Evolutionary conservation across 257 asterid genomes (phyloP), one percentile per base, ranked within the genome.

Genomic region (Lithospermum erythrorhizon): DNA sequence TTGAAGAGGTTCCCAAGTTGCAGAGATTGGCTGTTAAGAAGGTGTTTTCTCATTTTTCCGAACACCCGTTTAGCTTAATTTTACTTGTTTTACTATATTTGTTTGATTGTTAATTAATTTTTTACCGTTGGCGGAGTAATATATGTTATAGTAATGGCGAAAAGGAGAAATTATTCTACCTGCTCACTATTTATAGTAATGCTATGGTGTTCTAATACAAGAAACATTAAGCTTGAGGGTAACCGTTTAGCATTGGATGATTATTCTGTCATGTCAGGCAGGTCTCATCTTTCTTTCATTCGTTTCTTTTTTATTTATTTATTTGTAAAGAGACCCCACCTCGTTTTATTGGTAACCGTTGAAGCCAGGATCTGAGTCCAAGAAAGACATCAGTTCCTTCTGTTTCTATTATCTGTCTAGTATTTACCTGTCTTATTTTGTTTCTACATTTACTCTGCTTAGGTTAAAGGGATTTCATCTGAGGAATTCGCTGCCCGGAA

Each of bases 401-500:
- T 41, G 49, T 41, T 3, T 11, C 18, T 14, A 11, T 8, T 41
- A 3, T 10, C 14, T 11, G 49, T 41, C 49, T 41, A 11, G 49
- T 41, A 14, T 41, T 13, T 41, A 13, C 49, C 49, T 41, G 18
- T 41, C 49, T 41, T 11, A 41, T 41, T 11, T 41, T 7, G 45
- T 11, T 41, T 41, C 49, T 41, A 18, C 49, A 41, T 41, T 41
- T 41, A 41, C 49, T 41, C 18, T 41, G 4, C 49, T 57, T 86
- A 91, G 98, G 87, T 91, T 58, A 87, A 88, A 78, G 96, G 98
- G 25, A 90, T 91, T 63, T 82, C 98, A 0, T 70, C 85, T 6
- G 98, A 91, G 73, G 95, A 91, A 65, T 82, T 83, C 78, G 70
- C 96, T 67, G 84, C 78, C 55, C 98, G 96, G 24, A 90, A 90